Conservation (phyloP, 176 grass and related monocot genomes). For the Chloris gayana region DNA sequence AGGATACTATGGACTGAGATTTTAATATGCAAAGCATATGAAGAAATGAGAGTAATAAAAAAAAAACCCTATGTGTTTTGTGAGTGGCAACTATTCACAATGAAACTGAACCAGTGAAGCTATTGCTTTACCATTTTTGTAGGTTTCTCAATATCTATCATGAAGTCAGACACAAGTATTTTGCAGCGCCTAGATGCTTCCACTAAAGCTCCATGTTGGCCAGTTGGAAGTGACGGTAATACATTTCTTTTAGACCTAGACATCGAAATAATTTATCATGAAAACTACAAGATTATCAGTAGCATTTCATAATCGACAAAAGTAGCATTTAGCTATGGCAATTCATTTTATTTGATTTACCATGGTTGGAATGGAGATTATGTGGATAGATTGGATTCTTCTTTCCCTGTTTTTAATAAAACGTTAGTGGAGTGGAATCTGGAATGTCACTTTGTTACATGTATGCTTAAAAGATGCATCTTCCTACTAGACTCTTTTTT, state of each 20-base stretch:
- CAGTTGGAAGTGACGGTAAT: slow-evolving; percentile 72
- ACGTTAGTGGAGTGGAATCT: background rate
- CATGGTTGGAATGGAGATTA: background rate
- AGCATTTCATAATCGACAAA: background rate
- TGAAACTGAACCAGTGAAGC: background rate
- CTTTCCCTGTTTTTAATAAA: background rate
- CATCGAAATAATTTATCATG: background rate
- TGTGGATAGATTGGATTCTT: background rate
- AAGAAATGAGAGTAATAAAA: background rate
- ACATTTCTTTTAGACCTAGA: background rate
- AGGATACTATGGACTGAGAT: background rate
- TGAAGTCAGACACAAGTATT: slow-evolving; percentile 77
- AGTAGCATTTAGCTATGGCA: background rate
- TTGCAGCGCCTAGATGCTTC: slow-evolving; percentile 80
- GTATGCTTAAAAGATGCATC: background rate
- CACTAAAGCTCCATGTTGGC: slow-evolving; percentile 86
- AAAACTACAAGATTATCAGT: background rate
- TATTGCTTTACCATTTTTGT: slow-evolving; percentile 24
- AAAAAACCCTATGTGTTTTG: background rate
- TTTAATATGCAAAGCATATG: background rate
- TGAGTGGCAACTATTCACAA: background rate
- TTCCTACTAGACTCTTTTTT: background rate
- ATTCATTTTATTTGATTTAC: slow-evolving; percentile 2
- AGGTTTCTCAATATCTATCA: slow-evolving; percentile 94
- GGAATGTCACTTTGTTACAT: background rate